Evolutionary conservation across 176 grass and related monocot genomes (phyloP), one percentile per base, ranked within the genome.

Genomic region (Rhynchospora breviuscula): DNA sequence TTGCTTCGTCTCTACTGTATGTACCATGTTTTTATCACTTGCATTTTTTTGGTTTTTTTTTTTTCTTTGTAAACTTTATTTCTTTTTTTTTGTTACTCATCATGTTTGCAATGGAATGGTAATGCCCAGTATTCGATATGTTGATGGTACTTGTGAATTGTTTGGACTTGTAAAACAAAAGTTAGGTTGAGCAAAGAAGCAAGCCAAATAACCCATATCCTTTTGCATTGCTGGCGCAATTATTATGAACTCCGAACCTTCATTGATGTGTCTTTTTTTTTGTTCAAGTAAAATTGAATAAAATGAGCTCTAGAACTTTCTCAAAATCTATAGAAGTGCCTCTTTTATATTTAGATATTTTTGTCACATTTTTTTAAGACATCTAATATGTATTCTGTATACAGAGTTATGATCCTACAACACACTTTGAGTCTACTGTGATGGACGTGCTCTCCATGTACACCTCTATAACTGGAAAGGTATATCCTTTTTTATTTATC

Each of bases 371-470:
- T 49, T 47, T 74, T 75, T 6, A 40, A 51, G 22, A 69, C 45
- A 75, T 78, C 33, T 40, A 78, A 29, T 78, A 53, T 85, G 25
- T 79, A 10, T 84, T 68, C 10, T 59, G 40, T 75, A 73, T 90
- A 65, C 90, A 98, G 90, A 98, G 90, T 82, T 98, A 98, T 69
- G 95, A 98, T 87, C 87, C 95, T 43, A 98, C 92, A 21, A 98
- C 92, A 79, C 95, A 98, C 79, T 98, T 98, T 63, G 95, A 98
- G 74, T 93, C 95, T 35, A 98, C 95, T 44, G 95, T 98, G 59
- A 79, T 77, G 72, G 95, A 98, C 87, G 95, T 94, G n/a, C 92
- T 98, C 72, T 73, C 84, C 21, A 87, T 94, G 35, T 98, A 98
- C 79, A 94, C 87, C 26, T 87, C 61, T 46, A 94, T 98, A 64